Conservation (phyloP, 179 eudicot genomes). For the Heliamphora ciliata region DNA sequence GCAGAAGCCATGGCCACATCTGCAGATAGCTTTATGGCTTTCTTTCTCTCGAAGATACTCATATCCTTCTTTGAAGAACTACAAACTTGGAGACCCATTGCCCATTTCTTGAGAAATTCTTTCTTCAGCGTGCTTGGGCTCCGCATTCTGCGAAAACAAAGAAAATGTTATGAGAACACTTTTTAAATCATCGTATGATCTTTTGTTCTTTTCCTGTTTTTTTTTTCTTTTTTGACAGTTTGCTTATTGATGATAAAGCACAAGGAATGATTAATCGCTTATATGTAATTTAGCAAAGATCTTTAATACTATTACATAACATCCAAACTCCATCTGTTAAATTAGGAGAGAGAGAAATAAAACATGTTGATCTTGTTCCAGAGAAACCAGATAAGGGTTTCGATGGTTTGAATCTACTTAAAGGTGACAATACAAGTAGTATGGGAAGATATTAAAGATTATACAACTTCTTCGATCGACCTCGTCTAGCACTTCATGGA, state of each 20-base stretch:
- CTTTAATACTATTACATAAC: neutral
- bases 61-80: constrained; percentile 26
- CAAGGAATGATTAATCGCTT: neutral
- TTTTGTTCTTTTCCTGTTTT: neutral
- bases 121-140: constrained; percentile 25
- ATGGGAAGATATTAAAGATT: neutral
- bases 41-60: constrained; percentile 35
- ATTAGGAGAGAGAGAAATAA: neutral
- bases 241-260: neutral
- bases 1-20: constrained; percentile 53
- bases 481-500: neutral
- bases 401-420: neutral
- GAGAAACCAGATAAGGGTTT: neutral
- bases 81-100: constrained; percentile 34
- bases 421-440: neutral
- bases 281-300: neutral
- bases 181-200: neutral
- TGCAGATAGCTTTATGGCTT: constrained; percentile 43
- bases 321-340: neutral
- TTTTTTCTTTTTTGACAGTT: neutral
- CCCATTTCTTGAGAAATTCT: constrained; percentile 45
- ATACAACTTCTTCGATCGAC: neutral
- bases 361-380: neutral
- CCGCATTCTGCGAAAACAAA: constrained; percentile 13
- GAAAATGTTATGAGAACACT: neutral